Evolutionary conservation across 192 early-diverging fungal species (phyloP), one percentile per base, ranked within the genome.

Genomic region (Coemansia guatemalensis): DNA sequence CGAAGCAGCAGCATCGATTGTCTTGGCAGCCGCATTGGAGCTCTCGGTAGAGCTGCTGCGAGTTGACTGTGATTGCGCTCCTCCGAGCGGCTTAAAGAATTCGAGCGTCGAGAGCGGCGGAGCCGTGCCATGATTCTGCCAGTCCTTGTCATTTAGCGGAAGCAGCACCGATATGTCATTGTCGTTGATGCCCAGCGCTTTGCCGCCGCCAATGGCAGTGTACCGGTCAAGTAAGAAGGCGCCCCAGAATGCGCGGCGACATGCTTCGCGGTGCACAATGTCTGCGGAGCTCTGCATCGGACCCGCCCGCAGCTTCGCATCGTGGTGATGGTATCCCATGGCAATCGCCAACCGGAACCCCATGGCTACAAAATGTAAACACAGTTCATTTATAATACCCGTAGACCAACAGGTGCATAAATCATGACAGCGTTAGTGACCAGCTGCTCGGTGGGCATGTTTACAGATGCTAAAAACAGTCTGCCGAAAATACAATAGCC

Each of bases 141-240:
- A 82, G 64, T 70, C 71, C n/a, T 77, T 58, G 44, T 73, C 67
- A 41, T 68, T 61, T 22, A 82, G 47, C 18, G 79, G 79, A 47
- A 82, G 55, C 6, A 75, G 64, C 4, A 82, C 70, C 1, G 70
- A 58, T 27, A 82, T 77, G 49, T 82, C 79, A 65, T 62, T 53
- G 58, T 82, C 79, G 48, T 82, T 82, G 18, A 82, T 82, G 4
- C 79, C 79, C 55, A 82, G 67, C 5, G 79, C 64, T 70, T 82
- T 75, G 8, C 79, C 79, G 32, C 74, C 74, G 22, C 73, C 71
- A 56, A 82, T 82, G 52, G 74, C 73, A 29, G 69, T 82, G 33
- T 82, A 82, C 8, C 79, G 69, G 51, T 76, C 74, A 4, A 82
- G 67, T 1, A 76, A 33, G 20, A 76, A 82, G 20, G 74, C 74